These are phyloP conservation scores for Neophaeococcomyces mojaviensis DNA, from an alignment of 2,329 filamentous ascomycete species.

Conservation along the genomic window DNA sequence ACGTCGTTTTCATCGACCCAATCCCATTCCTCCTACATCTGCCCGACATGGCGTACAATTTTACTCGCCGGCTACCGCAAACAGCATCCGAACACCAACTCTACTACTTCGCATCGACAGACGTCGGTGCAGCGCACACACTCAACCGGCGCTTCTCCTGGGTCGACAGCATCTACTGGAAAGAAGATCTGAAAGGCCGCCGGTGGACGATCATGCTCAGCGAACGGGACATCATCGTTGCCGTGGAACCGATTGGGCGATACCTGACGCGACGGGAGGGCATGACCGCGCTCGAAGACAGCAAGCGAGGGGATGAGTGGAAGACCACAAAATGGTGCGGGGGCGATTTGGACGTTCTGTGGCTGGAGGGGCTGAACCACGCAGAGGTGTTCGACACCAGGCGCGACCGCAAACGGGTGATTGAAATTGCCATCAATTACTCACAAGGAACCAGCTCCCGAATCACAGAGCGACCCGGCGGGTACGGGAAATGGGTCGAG, in stretches of 20 bases:
- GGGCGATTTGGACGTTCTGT: slow-evolving; percentile 47
- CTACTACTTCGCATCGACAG: slow-evolving; percentile 62
- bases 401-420: slow-evolving; percentile 16
- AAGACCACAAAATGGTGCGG: slow-evolving; percentile 27
- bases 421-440: slow-evolving; percentile 18
- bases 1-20: slow-evolving; percentile 52
- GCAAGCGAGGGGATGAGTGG: slow-evolving; percentile 6
- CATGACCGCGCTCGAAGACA: slow-evolving; percentile 11
- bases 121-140: slow-evolving; percentile 58
- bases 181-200: slow-evolving; percentile 42
- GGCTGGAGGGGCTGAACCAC: slow-evolving; percentile 57
- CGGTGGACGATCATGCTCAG: slow-evolving; percentile 12
- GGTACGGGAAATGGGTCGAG: too few species aligned
- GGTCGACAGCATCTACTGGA: slow-evolving; percentile 63
- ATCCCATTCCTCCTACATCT: slow-evolving; percentile 61
- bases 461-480: too few species aligned
- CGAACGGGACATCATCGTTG: slow-evolving; percentile 31
- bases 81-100: slow-evolving; percentile 61
- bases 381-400: slow-evolving; percentile 51
- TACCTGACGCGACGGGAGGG: slow-evolving; percentile 45
- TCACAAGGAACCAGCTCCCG: slow-evolving; percentile 6
- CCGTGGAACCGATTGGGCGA: slow-evolving; percentile 51
- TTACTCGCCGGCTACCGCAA: slow-evolving; percentile 46
- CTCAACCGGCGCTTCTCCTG: slow-evolving; percentile 63
- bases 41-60: slow-evolving; percentile 65